These are phyloP conservation scores for Stylonectria norvegica DNA, from an alignment of 2,329 filamentous ascomycete genomes.

Conservation along the genomic window DNA sequence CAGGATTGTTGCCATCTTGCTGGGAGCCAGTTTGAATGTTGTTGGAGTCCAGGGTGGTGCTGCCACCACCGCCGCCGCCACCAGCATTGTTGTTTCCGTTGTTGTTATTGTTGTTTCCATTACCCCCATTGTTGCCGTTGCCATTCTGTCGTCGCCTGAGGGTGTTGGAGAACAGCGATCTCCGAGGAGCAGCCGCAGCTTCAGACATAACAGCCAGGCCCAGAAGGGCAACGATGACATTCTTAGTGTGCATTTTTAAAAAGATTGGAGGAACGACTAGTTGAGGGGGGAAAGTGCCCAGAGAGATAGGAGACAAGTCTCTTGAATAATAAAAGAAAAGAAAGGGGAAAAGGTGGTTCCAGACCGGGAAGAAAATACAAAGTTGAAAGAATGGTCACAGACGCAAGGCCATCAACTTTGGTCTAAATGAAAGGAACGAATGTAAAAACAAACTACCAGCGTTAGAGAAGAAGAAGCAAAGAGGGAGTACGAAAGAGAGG, in stretches of 20 bases:
- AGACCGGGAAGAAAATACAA: conserved; percentile 42
- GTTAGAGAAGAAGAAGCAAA: conserved; percentile 40
- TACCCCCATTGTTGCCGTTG: conserved; percentile 23
- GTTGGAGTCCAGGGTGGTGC: conserved; percentile 38
- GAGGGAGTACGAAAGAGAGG: conserved; percentile 37
- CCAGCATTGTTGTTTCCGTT: conserved; percentile 17
- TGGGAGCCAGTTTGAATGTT: conserved; percentile 50
- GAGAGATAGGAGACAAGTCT: conserved; percentile 26
- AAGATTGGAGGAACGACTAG: conserved; percentile 9
- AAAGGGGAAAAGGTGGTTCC: conserved; percentile 40
- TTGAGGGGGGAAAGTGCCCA: conserved; percentile 18
- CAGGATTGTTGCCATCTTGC: conserved; percentile 45
- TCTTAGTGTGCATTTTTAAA: conserved; percentile 52
- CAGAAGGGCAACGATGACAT: conserved; percentile 46
- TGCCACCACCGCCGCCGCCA: conserved; percentile 26
- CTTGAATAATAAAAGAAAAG: conserved; percentile 9
- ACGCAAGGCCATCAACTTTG: conserved; percentile 32
- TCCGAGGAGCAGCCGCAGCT: conserved; percentile 40
- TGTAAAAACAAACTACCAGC: conserved; percentile 51
- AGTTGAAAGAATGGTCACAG: conserved; percentile 43
- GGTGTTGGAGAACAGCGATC: conserved; percentile 34
- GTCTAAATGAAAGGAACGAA: conserved; percentile 43
- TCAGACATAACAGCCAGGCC: conserved; percentile 46
- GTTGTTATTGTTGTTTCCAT: conserved; percentile 20
- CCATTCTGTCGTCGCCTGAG: conserved; percentile 42